Evolutionary conservation across 306 rosid species (phyloP).

Genomic region (Citrullus amarus): DNA sequence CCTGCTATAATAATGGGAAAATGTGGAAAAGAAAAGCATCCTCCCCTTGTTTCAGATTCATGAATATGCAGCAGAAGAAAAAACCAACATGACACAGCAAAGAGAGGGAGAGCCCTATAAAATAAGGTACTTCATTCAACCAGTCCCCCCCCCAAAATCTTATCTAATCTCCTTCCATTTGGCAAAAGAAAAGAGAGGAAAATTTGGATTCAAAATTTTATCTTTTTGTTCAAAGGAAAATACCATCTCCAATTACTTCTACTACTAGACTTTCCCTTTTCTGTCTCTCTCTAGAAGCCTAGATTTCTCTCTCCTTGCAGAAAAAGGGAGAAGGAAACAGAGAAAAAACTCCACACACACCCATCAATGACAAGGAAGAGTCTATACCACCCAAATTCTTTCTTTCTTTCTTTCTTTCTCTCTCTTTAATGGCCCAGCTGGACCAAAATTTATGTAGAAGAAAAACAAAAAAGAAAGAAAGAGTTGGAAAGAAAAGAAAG

Average conservation of each 20-base stretch:
- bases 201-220: background rate
- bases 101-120: background rate
- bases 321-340: conserved; percentile 41
- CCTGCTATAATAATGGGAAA: background rate
- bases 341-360: conserved; percentile 51
- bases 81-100: background rate
- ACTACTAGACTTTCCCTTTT: background rate
- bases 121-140: background rate
- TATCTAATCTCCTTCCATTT: background rate
- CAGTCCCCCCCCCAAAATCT: too few species aligned
- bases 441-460: conserved; percentile 75
- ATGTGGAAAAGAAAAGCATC: background rate
- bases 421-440: conserved; percentile 93
- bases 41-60: background rate
- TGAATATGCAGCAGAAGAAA: background rate
- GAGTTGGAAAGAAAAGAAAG: conserved; percentile 37
- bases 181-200: background rate
- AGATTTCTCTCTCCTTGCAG: conserved; percentile 31
- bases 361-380: conserved; percentile 39
- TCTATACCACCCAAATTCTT: conserved; percentile 30
- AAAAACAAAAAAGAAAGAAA: conserved; percentile 32
- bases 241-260: conserved; percentile 10
- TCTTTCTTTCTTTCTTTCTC: conserved; percentile 12
- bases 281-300: background rate
- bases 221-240: background rate